A percentile compares a stretch with the other conserved stretches of the same genome.
Evolutionary conservation across 1,139 yeast genomes (phyloP).

Genomic region (Candida glucosophila): DNA sequence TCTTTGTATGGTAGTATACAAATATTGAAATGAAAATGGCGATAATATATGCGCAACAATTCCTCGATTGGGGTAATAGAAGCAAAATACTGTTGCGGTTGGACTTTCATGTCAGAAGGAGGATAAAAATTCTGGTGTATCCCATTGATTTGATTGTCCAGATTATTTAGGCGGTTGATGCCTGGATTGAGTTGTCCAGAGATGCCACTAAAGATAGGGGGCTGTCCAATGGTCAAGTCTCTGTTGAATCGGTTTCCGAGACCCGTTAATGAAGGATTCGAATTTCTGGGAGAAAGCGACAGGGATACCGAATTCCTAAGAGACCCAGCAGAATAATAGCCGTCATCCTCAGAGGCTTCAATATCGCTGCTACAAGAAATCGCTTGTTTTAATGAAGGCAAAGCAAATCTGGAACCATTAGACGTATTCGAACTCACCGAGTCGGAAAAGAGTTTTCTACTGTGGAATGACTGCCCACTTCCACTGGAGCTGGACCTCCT

Average conservation of each 20-base stretch:
- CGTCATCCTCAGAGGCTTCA: constrained; percentile 32
- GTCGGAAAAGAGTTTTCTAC: constrained; percentile 30
- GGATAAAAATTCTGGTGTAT: too few relatives aligned
- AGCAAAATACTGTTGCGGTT: too few relatives aligned
- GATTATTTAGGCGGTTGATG: too few relatives aligned
- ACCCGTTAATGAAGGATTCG: constrained; percentile 36
- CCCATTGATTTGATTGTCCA: too few relatives aligned
- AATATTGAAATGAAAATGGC: constrained; percentile 43
- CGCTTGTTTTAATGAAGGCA: constrained; percentile 22
- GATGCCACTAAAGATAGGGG: too few relatives aligned
- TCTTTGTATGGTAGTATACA: constrained; percentile 51
- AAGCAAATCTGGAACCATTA: constrained; percentile 18
- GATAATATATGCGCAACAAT: constrained; percentile 37
- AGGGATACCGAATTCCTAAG: constrained; percentile 14
- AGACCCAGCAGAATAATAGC: constrained; percentile 25
- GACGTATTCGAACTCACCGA: constrained; percentile 25
- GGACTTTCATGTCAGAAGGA: too few relatives aligned
- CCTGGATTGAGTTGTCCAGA: too few relatives aligned
- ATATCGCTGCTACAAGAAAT: constrained; percentile 15
- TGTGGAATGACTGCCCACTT: constrained; percentile 4
- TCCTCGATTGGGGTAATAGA: too few relatives aligned
- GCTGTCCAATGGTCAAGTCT: constrained; percentile 9
- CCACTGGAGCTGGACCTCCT: constrained; percentile 1
- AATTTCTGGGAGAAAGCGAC: constrained; percentile 37
- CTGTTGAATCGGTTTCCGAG: constrained; percentile 35